Conservation (phyloP, 208 protist genomes). For the Naegleria lovaniensis region DNA sequence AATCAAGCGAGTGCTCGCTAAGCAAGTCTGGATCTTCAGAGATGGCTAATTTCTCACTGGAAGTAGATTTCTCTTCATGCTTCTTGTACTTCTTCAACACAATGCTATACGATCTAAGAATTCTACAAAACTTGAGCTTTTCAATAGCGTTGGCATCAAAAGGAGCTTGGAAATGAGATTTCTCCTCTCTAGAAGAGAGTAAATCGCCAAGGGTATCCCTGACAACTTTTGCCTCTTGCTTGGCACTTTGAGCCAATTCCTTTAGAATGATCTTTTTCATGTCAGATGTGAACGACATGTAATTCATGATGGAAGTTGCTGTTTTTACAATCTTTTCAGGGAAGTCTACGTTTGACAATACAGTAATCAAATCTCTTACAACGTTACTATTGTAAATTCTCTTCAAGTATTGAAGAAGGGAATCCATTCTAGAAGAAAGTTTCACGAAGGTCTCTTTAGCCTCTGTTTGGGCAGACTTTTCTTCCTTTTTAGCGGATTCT, state of each 20-base stretch:
- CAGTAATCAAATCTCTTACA: not conserved
- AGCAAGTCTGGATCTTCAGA: not conserved
- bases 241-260: not conserved
- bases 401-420: not conserved
- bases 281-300: not conserved
- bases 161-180: not conserved
- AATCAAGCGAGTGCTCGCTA: conserved; percentile 5
- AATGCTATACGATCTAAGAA: not conserved
- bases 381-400: not conserved
- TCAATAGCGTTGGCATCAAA: not conserved
- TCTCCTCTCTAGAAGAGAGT: not conserved
- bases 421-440: not conserved
- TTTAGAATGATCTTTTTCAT: not conserved
- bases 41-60: not conserved
- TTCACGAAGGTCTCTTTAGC: not conserved
- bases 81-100: not conserved
- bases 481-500: not conserved
- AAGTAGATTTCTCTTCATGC: not conserved
- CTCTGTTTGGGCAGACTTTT: not conserved
- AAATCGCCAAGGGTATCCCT: not conserved
- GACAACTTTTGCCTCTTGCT: not conserved
- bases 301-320: not conserved
- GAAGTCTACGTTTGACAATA: not conserved
- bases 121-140: conserved; percentile 24
- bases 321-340: not conserved